Evolutionary conservation across 2,329 filamentous ascomycete species (phyloP).

Genomic region (Phaeosphaeria sp.): DNA sequence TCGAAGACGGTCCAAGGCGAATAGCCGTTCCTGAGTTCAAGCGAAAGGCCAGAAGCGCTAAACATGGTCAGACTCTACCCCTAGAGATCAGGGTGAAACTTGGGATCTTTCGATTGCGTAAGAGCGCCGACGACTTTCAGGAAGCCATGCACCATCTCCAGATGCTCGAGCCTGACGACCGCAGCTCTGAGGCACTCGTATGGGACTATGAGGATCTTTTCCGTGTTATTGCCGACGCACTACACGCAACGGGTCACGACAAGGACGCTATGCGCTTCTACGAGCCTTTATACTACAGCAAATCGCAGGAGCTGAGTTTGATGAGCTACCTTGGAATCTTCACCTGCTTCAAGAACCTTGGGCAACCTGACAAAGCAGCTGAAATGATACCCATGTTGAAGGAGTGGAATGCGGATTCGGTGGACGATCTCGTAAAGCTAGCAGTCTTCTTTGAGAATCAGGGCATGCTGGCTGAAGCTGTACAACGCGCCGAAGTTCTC

Average conservation of each 20-base stretch:
- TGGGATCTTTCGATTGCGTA: conserved; percentile 78
- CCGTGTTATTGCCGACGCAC: conserved; percentile 69
- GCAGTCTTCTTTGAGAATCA: conserved; percentile 80
- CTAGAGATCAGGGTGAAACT: conserved; percentile 84
- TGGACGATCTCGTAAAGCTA: conserved; percentile 79
- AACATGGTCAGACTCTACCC: conserved; percentile 78
- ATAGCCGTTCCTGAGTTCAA: conserved; percentile 66
- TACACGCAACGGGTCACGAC: conserved; percentile 59
- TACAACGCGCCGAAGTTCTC: conserved; percentile 66
- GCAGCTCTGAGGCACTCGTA: conserved; percentile 57
- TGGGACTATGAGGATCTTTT: conserved; percentile 80
- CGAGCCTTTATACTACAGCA: conserved; percentile 50
- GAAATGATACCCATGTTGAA: conserved; percentile 78
- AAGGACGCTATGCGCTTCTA: conserved; percentile 66
- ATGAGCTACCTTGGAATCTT: conserved; percentile 45
- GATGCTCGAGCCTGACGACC: conserved; percentile 71
- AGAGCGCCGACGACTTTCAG: conserved; percentile 64
- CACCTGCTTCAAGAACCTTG: conserved; percentile 71
- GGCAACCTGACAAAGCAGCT: conserved; percentile 72
- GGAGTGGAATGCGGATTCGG: conserved; percentile 72
- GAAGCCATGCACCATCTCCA: conserved; percentile 71
- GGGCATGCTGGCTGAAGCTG: conserved; percentile 65
- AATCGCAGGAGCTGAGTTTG: conserved; percentile 32
- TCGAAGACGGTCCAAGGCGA: conserved; percentile 71
- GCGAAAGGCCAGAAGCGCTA: conserved; percentile 59